Base-by-base conservation (phyloP, 768 basidiomycete species). In the Phlegmacium glaucopus region DNA sequence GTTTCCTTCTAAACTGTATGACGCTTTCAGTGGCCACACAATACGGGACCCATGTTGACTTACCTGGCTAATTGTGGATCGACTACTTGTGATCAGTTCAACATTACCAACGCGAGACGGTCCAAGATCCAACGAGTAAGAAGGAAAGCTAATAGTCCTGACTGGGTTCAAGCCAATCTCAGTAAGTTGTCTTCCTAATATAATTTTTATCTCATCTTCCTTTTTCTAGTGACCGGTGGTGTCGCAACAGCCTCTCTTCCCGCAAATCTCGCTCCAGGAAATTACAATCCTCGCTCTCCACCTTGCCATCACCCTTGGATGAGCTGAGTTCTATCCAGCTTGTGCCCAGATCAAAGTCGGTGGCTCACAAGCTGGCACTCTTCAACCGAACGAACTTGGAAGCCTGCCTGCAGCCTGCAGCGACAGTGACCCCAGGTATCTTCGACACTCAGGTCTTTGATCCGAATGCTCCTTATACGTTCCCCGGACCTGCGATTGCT, bases 231-330 rank as follows among this genome's bases (percentile, higher is more conserved):
- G 66, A 52, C 62, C 7, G 76, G 80, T 8, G 55, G 45, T 2
- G 61, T 71, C 3, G 72, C 72, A 0, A 68, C 59, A 11, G 64
- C 77, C 1, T 70, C 65, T 0, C 56, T 84, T 39, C 82, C 82
- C 1, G 50, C 63, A 15, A 76, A 74, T 38, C 61, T 91, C 45
- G 72, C 79, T 2, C 66, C 83, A 3, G 89, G 89, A 4, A 78
- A 84, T 54, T 90, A 90, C 62, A 61, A 84, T 90, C 63, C 82
- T 90, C 61, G 83, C 84, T 9, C 77, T 90, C 11, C 89, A 90
- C 57, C 73, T 82, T 38, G 87, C 76, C 6, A 71, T 59, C n/a
- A 53, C 57, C 2, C 9, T 58, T 13, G 80, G 82, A 5, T 85
- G 85, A 16, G 88, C 86, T 1, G 89, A 92, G 65, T 91, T 90